Percentiles rank a stretch among this genome's conserved stretches.
Conservation (phyloP, 2,329 filamentous ascomycete species). For the Zasmidium cellare region DNA sequence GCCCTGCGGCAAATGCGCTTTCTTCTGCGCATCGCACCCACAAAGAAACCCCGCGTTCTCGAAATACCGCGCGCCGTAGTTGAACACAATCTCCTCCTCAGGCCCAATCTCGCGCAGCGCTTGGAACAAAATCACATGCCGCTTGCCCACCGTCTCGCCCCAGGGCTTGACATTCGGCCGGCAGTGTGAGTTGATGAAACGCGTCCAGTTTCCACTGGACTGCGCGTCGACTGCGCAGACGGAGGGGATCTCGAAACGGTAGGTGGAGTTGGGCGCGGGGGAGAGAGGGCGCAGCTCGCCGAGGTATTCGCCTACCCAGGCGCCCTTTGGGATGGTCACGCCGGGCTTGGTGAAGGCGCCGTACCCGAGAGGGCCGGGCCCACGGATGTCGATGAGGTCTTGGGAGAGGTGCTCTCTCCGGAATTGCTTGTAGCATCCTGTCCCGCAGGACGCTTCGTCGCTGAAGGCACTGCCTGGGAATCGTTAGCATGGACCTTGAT, state of each 20-base stretch:
- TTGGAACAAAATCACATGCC: slow-evolving; percentile 1
- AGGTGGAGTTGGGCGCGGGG: neutral
- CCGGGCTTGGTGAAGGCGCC: neutral
- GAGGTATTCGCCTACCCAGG: slow-evolving; percentile 1
- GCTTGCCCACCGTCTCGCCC: neutral
- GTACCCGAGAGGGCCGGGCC: neutral
- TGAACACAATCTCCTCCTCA: neutral
- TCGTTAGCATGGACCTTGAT: neutral
- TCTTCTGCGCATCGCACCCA: neutral
- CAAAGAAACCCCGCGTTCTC: neutral
- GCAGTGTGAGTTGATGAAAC: slow-evolving; percentile 1
- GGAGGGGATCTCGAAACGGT: neutral
- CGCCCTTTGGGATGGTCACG: neutral
- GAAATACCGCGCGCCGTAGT: neutral
- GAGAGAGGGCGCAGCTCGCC: neutral
- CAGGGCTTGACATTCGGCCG: neutral
- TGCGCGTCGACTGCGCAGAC: neutral
- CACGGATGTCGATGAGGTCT: neutral
- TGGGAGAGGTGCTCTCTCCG: neutral
- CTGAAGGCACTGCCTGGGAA: neutral
- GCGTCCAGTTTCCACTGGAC: neutral
- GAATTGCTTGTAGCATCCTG: neutral
- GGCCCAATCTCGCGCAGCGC: neutral
- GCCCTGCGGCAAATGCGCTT: neutral
- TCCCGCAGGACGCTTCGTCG: neutral